Evolutionary conservation across 1,284 basidiomycete species (phyloP), one percentile per base, ranked within the genome.

Genomic region (Ustilago loliicola): DNA sequence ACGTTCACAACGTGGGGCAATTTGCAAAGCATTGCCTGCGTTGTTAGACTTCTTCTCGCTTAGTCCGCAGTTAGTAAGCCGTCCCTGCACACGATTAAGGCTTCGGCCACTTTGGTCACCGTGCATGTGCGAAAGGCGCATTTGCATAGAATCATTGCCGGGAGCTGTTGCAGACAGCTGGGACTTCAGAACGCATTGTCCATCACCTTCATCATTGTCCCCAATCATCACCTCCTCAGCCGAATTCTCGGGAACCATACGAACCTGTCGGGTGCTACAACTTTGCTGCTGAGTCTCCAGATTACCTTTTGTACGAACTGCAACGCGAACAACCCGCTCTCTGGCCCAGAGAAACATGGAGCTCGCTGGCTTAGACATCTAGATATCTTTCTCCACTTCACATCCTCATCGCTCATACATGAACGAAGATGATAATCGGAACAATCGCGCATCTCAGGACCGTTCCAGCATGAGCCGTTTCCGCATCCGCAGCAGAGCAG

Each of bases 381-480:
- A 47, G 34, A 30, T 27, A n/a, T 51, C 19, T 48, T 40, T 7
- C 47, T 13, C 19, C 5, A 27, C 53, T 3, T 50, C n/a, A 21
- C 29, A 50, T 40, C 10, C 45, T 25, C 53, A 19, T 48, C 32
- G 27, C 10, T 53, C 54, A 45, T 63, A 23, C 15, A 73, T 73
- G 71, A 61, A 48, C 29, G 38, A 68, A 64, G 50, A 68, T 73
- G 71, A 53, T 55, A 58, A 61, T 21, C 17, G 11, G 21, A 42
- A 57, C 9, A 9, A 60, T 57, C 60, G 30, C 61, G 59, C 56
- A 53, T 60, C 72, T 59, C 73, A 62, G 60, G 55, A 55, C 25
- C 51, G 50, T 62, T 32, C 65, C 67, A 75, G 52, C 34, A 79
- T 79, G 72, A 75, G 65, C 42, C 62, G 72, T 30, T 72, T 67